A percentile compares a stretch with the other conserved stretches of the same genome.
phyloP scores from a whole-genome alignment of 2,329 filamentous ascomycete species.

The Lachnellula cervina region DNA sequence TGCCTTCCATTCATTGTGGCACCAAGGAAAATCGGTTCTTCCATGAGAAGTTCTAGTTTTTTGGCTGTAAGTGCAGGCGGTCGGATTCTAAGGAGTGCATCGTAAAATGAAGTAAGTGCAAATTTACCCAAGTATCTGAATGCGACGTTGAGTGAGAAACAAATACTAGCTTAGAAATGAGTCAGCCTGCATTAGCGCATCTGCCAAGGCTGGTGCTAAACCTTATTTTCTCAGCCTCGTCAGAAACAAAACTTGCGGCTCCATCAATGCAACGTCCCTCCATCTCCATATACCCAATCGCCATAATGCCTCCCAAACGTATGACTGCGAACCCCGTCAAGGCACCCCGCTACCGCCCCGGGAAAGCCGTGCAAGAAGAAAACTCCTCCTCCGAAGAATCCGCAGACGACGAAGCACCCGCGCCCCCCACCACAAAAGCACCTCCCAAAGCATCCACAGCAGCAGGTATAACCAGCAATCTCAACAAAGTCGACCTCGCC shows the following conservation, averaged over 20 bases:
- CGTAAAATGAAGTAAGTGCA: too few species aligned
- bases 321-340: constrained; percentile 90
- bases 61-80: too few species aligned
- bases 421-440: constrained; percentile 27
- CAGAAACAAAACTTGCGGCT: background rate
- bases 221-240: background rate
- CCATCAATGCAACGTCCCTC: background rate
- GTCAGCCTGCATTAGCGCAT: too few species aligned
- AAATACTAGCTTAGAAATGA: too few species aligned
- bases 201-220: too few species aligned
- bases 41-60: too few species aligned
- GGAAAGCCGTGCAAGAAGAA: constrained; percentile 60
- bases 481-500: constrained; percentile 49
- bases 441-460: constrained; percentile 55
- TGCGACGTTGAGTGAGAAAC: too few species aligned
- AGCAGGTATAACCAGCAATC: constrained; percentile 50
- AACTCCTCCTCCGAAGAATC: constrained; percentile 39
- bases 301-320: constrained; percentile 63
- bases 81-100: too few species aligned
- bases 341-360: constrained; percentile 77
- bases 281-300: constrained; percentile 1
- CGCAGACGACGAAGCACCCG: constrained; percentile 39
- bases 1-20: too few species aligned
- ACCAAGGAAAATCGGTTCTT: too few species aligned
- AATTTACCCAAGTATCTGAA: too few species aligned